Percentiles rank a stretch among this genome's conserved stretches.
These are phyloP conservation scores for Sarocladium strictum DNA, from an alignment of 2,329 filamentous ascomycete species.

Conservation along the genomic window DNA sequence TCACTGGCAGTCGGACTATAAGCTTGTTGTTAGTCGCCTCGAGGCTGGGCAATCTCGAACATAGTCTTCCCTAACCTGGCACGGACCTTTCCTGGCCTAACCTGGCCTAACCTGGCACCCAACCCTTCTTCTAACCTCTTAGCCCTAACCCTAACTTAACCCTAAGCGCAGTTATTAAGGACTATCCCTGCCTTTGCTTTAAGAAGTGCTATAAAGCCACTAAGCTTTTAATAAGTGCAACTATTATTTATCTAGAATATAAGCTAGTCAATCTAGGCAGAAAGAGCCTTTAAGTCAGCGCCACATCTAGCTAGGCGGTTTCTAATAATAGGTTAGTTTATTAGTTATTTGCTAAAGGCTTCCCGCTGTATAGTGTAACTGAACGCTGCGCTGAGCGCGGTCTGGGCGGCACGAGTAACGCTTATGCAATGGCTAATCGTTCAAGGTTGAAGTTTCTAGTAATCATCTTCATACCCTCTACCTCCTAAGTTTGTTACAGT, in stretches of 20 bases:
- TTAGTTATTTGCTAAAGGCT: constrained; percentile 42
- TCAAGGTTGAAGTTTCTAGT: constrained; percentile 48
- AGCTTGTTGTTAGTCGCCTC: constrained; percentile 21
- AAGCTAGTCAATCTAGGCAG: constrained; percentile 66
- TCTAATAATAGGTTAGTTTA: constrained; percentile 68
- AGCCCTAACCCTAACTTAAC: no score
- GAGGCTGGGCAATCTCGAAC: constrained; percentile 23
- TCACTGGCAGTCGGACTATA: constrained; percentile 21
- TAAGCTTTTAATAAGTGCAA: not conserved
- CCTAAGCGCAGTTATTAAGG: not conserved
- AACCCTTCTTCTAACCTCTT: no score
- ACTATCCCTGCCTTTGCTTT: not conserved
- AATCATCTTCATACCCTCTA: constrained; percentile 40
- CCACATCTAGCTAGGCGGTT: constrained; percentile 64
- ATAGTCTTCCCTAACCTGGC: constrained; percentile 32
- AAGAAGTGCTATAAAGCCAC: not conserved
- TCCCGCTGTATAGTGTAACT: constrained; percentile 30
- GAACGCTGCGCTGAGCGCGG: constrained; percentile 26
- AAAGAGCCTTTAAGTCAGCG: constrained; percentile 60
- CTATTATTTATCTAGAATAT: constrained; percentile 58
- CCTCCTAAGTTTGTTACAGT: no score
- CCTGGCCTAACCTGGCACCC: no score
- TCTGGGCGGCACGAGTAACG: constrained; percentile 15
- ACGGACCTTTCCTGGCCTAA: constrained; percentile 31
- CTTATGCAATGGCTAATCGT: constrained; percentile 23